Evolutionary conservation across 2,329 filamentous ascomycete species (phyloP).

Genomic region (Bimuria novae-zelandiae): DNA sequence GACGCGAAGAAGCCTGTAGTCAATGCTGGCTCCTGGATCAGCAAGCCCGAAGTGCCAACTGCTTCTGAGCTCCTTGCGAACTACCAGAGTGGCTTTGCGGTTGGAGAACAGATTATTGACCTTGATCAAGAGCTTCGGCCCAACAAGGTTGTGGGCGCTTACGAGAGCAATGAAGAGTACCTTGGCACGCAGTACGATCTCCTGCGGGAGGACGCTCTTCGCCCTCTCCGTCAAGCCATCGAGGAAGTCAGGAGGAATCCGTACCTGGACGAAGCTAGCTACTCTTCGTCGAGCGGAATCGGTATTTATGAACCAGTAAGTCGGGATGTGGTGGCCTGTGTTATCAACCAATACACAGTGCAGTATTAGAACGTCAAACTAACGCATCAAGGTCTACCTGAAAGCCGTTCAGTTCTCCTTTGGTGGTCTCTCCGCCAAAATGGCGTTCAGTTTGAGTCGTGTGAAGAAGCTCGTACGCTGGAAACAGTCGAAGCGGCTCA

Average conservation of each 20-base stretch:
- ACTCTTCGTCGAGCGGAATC: conserved; percentile 34
- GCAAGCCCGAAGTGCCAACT: conserved; percentile 60
- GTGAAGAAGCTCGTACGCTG: conserved; percentile 71
- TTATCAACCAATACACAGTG: neutral
- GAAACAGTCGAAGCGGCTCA: conserved; percentile 63
- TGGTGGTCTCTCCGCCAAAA: conserved; percentile 66
- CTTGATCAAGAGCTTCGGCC: conserved; percentile 25
- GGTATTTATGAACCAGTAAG: conserved; percentile 44
- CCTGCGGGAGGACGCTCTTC: conserved; percentile 73
- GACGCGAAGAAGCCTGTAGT: conserved; percentile 18
- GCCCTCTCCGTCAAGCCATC: conserved; percentile 71
- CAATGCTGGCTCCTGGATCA: conserved; percentile 29
- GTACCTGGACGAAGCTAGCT: conserved; percentile 60
- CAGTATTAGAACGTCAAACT: neutral
- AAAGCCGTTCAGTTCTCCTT: conserved; percentile 66
- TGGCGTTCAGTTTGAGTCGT: conserved; percentile 72
- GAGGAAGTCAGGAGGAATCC: conserved; percentile 59
- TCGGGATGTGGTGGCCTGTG: neutral
- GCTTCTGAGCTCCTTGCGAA: conserved; percentile 54
- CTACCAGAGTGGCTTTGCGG: neutral
- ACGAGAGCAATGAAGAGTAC: conserved; percentile 67
- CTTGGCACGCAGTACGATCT: conserved; percentile 75
- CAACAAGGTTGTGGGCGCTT: conserved; percentile 54
- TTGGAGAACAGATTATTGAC: conserved; percentile 26
- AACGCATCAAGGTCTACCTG: conserved; percentile 63